phyloP scores from a whole-genome alignment of 441 rosid species.

The Macaranga tanarius region DNA sequence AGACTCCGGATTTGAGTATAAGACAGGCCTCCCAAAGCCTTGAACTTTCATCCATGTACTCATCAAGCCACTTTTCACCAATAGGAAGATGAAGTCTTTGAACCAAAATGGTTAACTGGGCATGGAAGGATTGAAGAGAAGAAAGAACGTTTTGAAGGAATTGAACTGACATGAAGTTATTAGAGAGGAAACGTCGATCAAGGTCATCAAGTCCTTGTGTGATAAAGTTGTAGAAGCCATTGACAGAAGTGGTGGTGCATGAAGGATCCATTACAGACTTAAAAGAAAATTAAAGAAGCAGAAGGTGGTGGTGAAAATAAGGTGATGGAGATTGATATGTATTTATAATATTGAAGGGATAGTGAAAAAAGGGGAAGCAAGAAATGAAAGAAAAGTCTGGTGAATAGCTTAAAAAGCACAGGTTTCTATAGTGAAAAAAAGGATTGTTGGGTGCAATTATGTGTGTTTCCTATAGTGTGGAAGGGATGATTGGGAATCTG shows the following conservation, averaged over 20 bases:
- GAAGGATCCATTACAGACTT: conserved; percentile 38
- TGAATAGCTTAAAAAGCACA: conserved; percentile 32
- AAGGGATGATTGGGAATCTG: conserved; percentile 57
- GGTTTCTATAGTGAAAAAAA: conserved; percentile 35
- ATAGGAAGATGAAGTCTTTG: conserved; percentile 47
- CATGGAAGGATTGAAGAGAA: conserved; percentile 39
- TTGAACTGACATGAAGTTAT: conserved; percentile 41
- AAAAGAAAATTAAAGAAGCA: background rate
- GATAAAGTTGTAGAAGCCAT: conserved; percentile 42
- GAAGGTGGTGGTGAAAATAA: conserved; percentile 16
- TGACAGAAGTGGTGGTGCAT: conserved; percentile 31
- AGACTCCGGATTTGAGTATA: conserved; percentile 39
- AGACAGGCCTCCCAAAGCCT: conserved; percentile 51
- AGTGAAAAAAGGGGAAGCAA: background rate
- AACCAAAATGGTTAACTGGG: conserved; percentile 39
- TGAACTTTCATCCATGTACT: conserved; percentile 60
- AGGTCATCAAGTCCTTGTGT: conserved; percentile 40
- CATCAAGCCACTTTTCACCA: conserved; percentile 53
- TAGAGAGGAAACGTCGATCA: conserved; percentile 27
- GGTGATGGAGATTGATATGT: conserved; percentile 39
- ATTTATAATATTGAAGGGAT: conserved; percentile 31
- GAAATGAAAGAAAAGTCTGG: background rate
- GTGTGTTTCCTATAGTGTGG: conserved; percentile 52
- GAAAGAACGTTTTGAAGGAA: conserved; percentile 37
- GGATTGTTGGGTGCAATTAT: conserved; percentile 53